phyloP scores from a whole-genome alignment of 1,284 basidiomycete species.

The Boletus semigastroideus region DNA sequence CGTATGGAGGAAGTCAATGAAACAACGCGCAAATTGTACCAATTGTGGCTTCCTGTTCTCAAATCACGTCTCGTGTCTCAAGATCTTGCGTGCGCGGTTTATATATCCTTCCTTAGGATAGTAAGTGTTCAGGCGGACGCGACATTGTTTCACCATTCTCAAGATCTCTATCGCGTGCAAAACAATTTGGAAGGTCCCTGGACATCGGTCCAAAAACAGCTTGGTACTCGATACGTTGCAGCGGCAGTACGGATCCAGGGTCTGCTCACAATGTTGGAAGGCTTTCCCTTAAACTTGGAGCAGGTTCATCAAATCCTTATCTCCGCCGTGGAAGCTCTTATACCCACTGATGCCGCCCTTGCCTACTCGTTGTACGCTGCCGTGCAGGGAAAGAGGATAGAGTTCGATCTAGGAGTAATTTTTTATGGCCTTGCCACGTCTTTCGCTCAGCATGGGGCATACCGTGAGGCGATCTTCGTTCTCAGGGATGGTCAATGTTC shows the following conservation, averaged over 20 bases:
- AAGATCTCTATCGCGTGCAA: slow-evolving; percentile 16
- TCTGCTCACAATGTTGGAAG: slow-evolving; percentile 11
- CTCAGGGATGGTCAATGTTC: slow-evolving; percentile 17
- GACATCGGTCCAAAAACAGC: slow-evolving; percentile 6
- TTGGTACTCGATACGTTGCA: slow-evolving; percentile 26
- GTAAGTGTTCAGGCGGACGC: slow-evolving; percentile 39
- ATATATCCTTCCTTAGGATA: slow-evolving; percentile 48
- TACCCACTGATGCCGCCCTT: slow-evolving; percentile 18
- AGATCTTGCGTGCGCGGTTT: slow-evolving; percentile 31
- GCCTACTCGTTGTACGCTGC: slow-evolving; percentile 19
- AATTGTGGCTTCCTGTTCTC: slow-evolving; percentile 36
- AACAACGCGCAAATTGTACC: slow-evolving; percentile 41
- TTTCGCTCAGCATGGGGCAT: slow-evolving; percentile 16
- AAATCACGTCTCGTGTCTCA: slow-evolving; percentile 32
- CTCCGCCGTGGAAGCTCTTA: slow-evolving; percentile 19
- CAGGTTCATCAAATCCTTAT: slow-evolving; percentile 14
- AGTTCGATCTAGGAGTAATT: background rate
- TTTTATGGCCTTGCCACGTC: slow-evolving; percentile 19
- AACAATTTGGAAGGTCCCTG: slow-evolving; percentile 3
- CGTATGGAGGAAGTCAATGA: slow-evolving; percentile 23
- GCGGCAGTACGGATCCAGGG: slow-evolving; percentile 24
- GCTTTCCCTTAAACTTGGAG: slow-evolving; percentile 10
- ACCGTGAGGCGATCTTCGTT: slow-evolving; percentile 15
- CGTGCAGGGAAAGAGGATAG: slow-evolving; percentile 1
- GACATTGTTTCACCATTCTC: slow-evolving; percentile 35